A percentile compares a stretch with the other conserved stretches of the same genome.
Conservation (phyloP, 768 basidiomycete genomes). For the Agaricus subrufescens region DNA sequence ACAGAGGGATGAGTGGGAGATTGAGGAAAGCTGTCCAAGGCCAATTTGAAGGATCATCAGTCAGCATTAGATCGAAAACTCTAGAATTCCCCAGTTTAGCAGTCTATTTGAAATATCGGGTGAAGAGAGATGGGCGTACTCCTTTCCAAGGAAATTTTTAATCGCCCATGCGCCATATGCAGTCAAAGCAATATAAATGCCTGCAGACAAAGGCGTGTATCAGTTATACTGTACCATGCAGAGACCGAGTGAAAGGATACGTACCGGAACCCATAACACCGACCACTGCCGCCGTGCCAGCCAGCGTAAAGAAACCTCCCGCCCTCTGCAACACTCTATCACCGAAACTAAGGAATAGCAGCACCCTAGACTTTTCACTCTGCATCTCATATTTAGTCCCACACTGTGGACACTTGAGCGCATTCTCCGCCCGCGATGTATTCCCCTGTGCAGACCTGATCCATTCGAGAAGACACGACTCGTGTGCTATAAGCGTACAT, state of each 20-base stretch:
- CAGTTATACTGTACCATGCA: neutral
- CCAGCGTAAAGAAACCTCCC: constrained; percentile 49
- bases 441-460: constrained; percentile 66
- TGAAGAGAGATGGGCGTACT: constrained; percentile 34
- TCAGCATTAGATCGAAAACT: constrained; percentile 61
- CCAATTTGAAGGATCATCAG: constrained; percentile 70
- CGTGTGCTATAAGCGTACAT: constrained; percentile 79
- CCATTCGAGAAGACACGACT: constrained; percentile 76
- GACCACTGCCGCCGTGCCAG: constrained; percentile 44
- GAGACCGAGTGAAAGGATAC: constrained; percentile 16
- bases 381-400: constrained; percentile 60
- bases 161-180: constrained; percentile 73
- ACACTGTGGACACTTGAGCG: constrained; percentile 80
- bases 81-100: constrained; percentile 20
- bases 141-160: constrained; percentile 61
- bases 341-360: constrained; percentile 45
- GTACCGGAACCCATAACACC: constrained; percentile 59
- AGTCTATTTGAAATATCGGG: too few species aligned
- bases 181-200: constrained; percentile 46
- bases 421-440: constrained; percentile 50
- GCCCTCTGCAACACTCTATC: constrained; percentile 45
- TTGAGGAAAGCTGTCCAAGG: constrained; percentile 73
- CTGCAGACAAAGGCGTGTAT: constrained; percentile 15
- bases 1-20: constrained; percentile 66
- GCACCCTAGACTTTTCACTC: constrained; percentile 52